Conservation (phyloP, 345 rosid genomes). For the Eucalyptus brandiana region DNA sequence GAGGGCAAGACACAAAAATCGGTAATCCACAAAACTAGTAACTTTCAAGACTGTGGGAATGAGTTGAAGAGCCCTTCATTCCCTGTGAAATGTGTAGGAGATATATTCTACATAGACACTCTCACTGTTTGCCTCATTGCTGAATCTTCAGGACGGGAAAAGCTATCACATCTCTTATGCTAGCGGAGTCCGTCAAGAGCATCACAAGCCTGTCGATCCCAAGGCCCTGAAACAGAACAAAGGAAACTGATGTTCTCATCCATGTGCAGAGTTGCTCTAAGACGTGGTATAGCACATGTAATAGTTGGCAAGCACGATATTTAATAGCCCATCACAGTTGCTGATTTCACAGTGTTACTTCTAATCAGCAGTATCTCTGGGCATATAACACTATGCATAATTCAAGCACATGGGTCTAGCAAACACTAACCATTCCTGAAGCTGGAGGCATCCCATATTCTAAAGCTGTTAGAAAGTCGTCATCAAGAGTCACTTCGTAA, state of each 20-base stretch:
- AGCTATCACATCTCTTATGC: slow-evolving; percentile 88
- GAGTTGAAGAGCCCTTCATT: neutral
- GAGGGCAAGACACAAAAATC: neutral
- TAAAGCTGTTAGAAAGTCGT: slow-evolving; percentile 89
- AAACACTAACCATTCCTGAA: slow-evolving; percentile 73
- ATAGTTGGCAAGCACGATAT: neutral
- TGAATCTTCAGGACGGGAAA: slow-evolving; percentile 80
- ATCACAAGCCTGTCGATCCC: slow-evolving; percentile 92
- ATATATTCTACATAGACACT: neutral
- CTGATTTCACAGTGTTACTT: neutral
- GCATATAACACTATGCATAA: neutral
- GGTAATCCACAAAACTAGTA: neutral
- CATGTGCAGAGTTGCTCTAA: neutral
- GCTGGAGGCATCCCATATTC: slow-evolving; percentile 99
- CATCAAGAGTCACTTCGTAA: slow-evolving; percentile 84
- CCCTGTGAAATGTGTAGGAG: neutral
- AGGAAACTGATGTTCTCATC: neutral
- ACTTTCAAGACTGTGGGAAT: neutral
- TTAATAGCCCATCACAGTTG: neutral
- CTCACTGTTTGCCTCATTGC: slow-evolving; percentile 12
- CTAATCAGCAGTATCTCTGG: neutral
- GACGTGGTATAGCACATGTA: neutral
- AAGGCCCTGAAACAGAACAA: slow-evolving; percentile 45
- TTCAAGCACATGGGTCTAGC: neutral
- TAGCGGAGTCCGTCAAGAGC: slow-evolving; percentile 79